These are phyloP conservation scores for Monilinia polystroma DNA, from an alignment of 2,329 filamentous ascomycete species.

Conservation along the genomic window DNA sequence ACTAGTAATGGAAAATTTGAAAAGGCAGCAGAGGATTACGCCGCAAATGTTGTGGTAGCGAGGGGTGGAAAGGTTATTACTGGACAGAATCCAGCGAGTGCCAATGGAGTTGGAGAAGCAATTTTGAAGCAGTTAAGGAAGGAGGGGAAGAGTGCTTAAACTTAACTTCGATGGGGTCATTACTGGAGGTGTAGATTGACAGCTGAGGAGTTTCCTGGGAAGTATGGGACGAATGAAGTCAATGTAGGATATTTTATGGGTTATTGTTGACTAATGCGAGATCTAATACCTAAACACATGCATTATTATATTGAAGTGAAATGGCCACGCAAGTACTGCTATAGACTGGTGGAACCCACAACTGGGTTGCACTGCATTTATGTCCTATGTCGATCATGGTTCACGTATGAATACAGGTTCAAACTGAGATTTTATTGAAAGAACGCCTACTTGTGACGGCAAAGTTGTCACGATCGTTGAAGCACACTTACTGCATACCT, in stretches of 20 bases:
- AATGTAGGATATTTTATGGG: background rate
- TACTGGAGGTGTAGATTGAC: background rate
- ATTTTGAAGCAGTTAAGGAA: constrained; percentile 32
- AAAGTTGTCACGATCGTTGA: no score
- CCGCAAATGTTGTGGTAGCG: constrained; percentile 41
- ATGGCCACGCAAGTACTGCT: no score
- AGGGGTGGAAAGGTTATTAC: constrained; percentile 44
- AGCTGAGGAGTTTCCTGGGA: background rate
- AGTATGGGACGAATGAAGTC: background rate
- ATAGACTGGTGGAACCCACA: no score
- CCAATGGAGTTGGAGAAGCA: constrained; percentile 44
- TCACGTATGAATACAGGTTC: no score
- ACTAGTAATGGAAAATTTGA: constrained; percentile 54
- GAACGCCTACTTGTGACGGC: no score
- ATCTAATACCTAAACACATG: background rate
- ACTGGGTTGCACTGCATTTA: no score
- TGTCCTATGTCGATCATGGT: no score
- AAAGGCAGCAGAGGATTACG: constrained; percentile 51
- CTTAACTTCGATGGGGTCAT: background rate
- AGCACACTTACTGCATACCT: no score
- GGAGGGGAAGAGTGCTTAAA: background rate
- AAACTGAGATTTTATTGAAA: no score
- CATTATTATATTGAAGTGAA: no score
- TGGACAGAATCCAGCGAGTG: constrained; percentile 47
- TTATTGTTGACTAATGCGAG: background rate